These are phyloP conservation scores for Keithomyces neogunnii DNA, from an alignment of 2,329 filamentous ascomycete species.

Conservation along the genomic window DNA sequence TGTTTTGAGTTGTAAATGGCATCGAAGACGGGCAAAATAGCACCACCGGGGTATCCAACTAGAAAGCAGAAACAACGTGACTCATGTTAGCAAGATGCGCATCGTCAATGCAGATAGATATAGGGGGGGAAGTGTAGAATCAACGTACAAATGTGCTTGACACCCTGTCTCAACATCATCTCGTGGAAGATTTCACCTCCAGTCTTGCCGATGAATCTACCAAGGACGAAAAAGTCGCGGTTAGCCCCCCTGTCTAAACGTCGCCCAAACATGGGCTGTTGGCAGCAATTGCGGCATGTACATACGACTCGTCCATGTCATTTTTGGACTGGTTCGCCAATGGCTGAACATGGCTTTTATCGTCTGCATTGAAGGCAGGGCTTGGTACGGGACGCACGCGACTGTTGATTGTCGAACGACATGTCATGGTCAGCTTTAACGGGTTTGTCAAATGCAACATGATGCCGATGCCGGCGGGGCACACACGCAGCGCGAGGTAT, in stretches of 20 bases:
- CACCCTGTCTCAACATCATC: conserved; percentile 91
- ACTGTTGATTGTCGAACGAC: conserved; percentile 9
- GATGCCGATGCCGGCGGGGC: conserved; percentile 9
- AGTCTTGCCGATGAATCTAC: conserved; percentile 92
- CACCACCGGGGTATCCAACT: conserved; percentile 89
- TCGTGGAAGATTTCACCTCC: conserved; percentile 98
- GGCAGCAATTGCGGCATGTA: conserved; percentile 35
- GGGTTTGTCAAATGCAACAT: neutral
- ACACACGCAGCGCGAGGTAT: conserved; percentile 3
- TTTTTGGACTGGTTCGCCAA: conserved; percentile 50
- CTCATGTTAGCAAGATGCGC: conserved; percentile 13
- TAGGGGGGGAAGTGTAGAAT: neutral
- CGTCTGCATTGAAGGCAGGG: conserved; percentile 48
- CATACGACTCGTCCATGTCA: conserved; percentile 76
- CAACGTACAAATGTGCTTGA: conserved; percentile 87
- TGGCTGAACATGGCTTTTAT: conserved; percentile 57
- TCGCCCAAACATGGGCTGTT: neutral
- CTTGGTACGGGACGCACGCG: conserved; percentile 51
- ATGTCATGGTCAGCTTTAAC: neutral
- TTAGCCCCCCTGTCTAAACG: neutral
- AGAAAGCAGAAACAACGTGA: neutral
- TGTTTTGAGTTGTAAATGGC: conserved; percentile 97
- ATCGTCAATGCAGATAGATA: neutral
- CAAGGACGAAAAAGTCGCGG: conserved; percentile 36
- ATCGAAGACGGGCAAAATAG: conserved; percentile 96